Evolutionary conservation across 345 rosid genomes (phyloP).

Genomic region (Rhodamnia rubescens): DNA sequence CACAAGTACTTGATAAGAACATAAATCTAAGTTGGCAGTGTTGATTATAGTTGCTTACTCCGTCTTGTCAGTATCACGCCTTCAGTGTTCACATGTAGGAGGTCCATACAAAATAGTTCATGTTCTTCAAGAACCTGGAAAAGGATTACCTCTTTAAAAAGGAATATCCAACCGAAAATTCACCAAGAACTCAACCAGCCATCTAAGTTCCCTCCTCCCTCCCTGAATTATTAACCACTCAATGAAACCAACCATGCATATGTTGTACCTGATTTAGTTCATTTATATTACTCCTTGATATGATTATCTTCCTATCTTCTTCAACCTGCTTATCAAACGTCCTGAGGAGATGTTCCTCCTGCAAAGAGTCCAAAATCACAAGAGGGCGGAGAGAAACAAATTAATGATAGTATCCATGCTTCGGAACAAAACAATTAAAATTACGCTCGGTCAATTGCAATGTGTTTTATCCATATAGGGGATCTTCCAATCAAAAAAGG

Average conservation of each 20-base stretch:
- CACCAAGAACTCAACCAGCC: not conserved
- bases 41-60: conserved; percentile 42
- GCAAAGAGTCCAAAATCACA: conserved; percentile 5
- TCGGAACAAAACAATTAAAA: too few species aligned
- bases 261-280: conserved; percentile 67
- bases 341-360: conserved; percentile 73
- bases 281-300: conserved; percentile 69
- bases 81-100: conserved; percentile 65
- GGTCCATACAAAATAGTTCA: conserved; percentile 67
- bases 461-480: too few species aligned
- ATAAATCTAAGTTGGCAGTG: not conserved
- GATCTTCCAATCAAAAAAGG: too few species aligned
- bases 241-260: not conserved
- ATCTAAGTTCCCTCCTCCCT: not conserved
- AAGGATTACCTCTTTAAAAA: not conserved
- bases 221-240: not conserved
- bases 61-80: conserved; percentile 67
- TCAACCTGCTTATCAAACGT: conserved; percentile 83
- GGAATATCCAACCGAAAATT: not conserved
- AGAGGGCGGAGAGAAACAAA: not conserved
- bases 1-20: not conserved
- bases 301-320: conserved; percentile 79
- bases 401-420: not conserved
- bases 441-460: too few species aligned
- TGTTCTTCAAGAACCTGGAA: conserved; percentile 90